Evolutionary conservation across 192 early-diverging fungal genomes (phyloP).

Genomic region (Dissophora ornata): DNA sequence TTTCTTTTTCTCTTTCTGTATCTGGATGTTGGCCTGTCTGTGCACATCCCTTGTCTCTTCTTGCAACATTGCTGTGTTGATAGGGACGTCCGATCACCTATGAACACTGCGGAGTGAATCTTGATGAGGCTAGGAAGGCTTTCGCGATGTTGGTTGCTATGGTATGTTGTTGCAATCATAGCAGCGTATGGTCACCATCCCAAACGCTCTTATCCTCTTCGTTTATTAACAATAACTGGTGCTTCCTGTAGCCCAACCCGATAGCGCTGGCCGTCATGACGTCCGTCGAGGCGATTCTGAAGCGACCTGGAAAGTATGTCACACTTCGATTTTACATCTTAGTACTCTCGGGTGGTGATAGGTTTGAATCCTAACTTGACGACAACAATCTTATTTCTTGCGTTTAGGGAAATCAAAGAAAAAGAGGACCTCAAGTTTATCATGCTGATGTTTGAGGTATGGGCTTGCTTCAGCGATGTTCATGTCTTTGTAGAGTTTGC

Average conservation of each 20-base stretch:
- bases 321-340: too few relatives aligned
- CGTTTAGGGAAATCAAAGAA: conserved; percentile 51
- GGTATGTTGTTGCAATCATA: conserved; percentile 39
- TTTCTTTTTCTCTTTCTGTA: too few relatives aligned
- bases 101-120: conserved; percentile 68
- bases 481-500: not conserved
- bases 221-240: too few relatives aligned
- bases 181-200: not conserved
- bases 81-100: conserved; percentile 61
- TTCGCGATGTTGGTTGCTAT: conserved; percentile 71
- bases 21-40: too few relatives aligned
- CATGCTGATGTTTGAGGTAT: conserved; percentile 86
- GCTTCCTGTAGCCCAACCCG: conserved; percentile 61
- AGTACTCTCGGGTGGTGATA: too few relatives aligned
- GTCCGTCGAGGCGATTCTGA: conserved; percentile 75
- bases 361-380: too few relatives aligned
- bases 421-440: conserved; percentile 83
- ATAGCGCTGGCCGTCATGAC: conserved; percentile 81
- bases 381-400: not conserved
- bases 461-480: not conserved
- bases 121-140: conserved; percentile 71
- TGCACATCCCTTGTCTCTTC: not conserved
- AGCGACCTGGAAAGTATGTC: conserved; percentile 67
- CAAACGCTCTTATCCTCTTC: conserved; percentile 1
- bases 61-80: not conserved